phyloP scores from a whole-genome alignment of 2,329 filamentous ascomycete species.

The Colletotrichum phormii region DNA sequence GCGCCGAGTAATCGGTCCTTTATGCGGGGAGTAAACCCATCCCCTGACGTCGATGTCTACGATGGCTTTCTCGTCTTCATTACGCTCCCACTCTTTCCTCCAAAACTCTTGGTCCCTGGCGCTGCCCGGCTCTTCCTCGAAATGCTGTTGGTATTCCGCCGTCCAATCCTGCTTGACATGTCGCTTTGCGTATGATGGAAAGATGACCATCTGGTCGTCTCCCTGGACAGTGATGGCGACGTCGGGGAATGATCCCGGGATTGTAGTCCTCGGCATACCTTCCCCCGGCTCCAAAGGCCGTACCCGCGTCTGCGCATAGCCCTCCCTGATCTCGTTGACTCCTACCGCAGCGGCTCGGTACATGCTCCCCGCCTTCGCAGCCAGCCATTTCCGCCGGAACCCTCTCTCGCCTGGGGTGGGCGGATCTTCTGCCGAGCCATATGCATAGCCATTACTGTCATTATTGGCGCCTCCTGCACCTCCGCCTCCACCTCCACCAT shows the following conservation, averaged over 20 bases:
- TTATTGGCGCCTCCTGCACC: neutral
- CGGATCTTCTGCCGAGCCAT: conserved; percentile 43
- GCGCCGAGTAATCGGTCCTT: conserved; percentile 85
- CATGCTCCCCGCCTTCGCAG: conserved; percentile 69
- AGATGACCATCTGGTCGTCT: conserved; percentile 92
- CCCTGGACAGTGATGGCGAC: conserved; percentile 83
- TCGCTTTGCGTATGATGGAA: conserved; percentile 89
- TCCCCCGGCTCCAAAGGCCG: conserved; percentile 49
- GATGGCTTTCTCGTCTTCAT: conserved; percentile 85
- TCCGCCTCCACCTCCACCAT: conserved; percentile 27
- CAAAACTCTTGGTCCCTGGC: conserved; percentile 78
- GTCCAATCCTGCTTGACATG: conserved; percentile 66
- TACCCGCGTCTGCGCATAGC: conserved; percentile 66
- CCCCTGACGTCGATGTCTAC: conserved; percentile 95
- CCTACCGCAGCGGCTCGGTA: conserved; percentile 68
- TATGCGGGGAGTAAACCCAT: conserved; percentile 92
- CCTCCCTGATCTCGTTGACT: conserved; percentile 69
- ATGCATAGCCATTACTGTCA: conserved; percentile 29
- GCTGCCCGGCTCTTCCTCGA: conserved; percentile 51
- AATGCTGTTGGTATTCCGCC: conserved; percentile 44
- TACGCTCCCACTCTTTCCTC: conserved; percentile 81
- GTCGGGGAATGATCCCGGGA: conserved; percentile 85
- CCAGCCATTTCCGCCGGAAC: conserved; percentile 81
- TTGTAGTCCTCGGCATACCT: conserved; percentile 55
- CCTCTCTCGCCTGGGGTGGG: conserved; percentile 69